These are phyloP conservation scores for Volvox africanus DNA, from an alignment of 139 green algal genomes.

Conservation along the genomic window DNA sequence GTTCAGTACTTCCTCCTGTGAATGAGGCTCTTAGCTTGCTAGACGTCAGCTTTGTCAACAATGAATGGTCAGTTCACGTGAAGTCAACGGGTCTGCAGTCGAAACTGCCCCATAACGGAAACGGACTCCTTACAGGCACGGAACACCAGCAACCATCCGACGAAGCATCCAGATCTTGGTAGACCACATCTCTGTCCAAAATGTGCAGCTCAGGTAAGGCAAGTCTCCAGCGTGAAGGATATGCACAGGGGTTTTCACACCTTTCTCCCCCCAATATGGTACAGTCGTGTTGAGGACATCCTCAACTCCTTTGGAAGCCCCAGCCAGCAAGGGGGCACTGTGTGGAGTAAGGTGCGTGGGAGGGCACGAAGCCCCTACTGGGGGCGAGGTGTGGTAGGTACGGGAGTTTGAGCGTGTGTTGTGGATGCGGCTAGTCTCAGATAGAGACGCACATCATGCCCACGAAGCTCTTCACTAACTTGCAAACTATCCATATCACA, in stretches of 20 bases:
- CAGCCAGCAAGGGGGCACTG: constrained; percentile 53
- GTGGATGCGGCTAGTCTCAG: no score
- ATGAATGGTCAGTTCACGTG: constrained; percentile 44
- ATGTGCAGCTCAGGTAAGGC: constrained; percentile 50
- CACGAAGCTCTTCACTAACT: no score
- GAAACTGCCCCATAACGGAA: neutral
- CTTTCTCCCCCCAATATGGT: no score
- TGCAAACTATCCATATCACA: no score
- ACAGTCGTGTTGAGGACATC: constrained; percentile 62
- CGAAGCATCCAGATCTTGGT: constrained; percentile 56
- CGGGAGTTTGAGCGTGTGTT: no score
- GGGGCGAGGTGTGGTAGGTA: no score
- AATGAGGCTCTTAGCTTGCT: constrained; percentile 50
- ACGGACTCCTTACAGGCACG: constrained; percentile 39
- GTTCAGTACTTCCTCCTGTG: constrained; percentile 49
- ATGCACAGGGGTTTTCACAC: no score
- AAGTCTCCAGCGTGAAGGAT: neutral
- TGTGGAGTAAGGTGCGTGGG: constrained; percentile 58
- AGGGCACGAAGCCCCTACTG: neutral
- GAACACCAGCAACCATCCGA: constrained; percentile 49
- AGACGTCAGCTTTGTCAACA: constrained; percentile 54
- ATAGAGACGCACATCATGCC: no score
- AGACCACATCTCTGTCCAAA: constrained; percentile 58
- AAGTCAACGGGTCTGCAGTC: neutral
- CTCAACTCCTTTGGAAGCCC: constrained; percentile 56